Base-by-base conservation (phyloP, 495 filamentous ascomycete genomes). In the Xylaria longipes region DNA sequence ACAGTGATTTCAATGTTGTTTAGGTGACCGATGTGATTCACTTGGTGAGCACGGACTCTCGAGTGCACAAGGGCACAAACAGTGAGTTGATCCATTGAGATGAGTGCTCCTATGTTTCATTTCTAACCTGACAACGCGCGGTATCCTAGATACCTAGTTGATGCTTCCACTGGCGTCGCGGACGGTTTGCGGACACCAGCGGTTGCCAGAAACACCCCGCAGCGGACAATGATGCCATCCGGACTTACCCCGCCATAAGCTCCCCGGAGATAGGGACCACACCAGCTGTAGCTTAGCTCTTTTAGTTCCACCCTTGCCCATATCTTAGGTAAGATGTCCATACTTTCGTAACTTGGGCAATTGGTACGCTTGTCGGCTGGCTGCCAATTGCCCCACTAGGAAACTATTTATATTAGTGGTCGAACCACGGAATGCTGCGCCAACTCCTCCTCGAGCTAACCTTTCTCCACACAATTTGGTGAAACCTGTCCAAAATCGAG, bases 401-500 rank as follows among this genome's bases (percentile, higher is more conserved):
- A 54, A 12, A 56, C 14, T 56, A 56, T 17, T 15, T 56, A 43
- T 63, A 41, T 43, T 63, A 63, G n/a, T 63, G 60, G 60, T 43
- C 37, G 37, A 56, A 60, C 57, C 31, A 48, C 25, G 11, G 29
- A 31, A 22, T 67, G 45, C 45, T 8, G 46, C 39, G 17, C 41
- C 22, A 52, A 52, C 27, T 25, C 27, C 41, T 35, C 17, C 56
- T 52, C 5, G 52, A 60, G 56, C 35, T 22, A 50, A 48, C 43
- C 33, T 71, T 67, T 65, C 71, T 74, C 77, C 75, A 76, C 77
- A 77, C 77, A 77, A 73, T 71, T 77, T 77, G 72, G 57, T 74
- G 77, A 75, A 79, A 77, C 71, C 65, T 79, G 77, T 79, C 33
- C 75, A 79, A 77, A 79, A 71, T 77, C 72, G 61, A 72, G 73